A percentile compares a stretch with the other conserved stretches of the same genome.
phyloP scores from a whole-genome alignment of 177 flowering plant genomes.

The Tripterygium wilfordii region DNA sequence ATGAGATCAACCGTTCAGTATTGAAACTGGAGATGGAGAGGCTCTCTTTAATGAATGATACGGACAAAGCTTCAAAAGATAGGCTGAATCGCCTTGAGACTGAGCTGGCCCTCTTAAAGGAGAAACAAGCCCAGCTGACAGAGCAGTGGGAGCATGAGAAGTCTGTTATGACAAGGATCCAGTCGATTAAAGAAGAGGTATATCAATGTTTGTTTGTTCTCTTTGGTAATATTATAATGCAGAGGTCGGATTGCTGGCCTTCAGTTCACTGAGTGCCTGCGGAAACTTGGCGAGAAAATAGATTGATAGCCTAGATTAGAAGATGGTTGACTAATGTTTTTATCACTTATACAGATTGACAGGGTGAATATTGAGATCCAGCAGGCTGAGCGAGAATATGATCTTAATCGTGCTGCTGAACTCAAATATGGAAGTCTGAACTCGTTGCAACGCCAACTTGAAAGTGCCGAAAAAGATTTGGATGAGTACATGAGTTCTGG shows the following conservation, averaged over 20 bases:
- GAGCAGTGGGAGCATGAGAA: slow-evolving; percentile 98
- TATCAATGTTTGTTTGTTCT: too few species aligned
- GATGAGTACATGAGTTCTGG: slow-evolving; percentile 80
- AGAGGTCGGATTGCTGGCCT: too few species aligned
- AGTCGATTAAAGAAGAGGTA: slow-evolving; percentile 96
- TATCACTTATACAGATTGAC: slow-evolving; percentile 60
- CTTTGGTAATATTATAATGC: too few species aligned
- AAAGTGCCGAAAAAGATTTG: slow-evolving; percentile 72
- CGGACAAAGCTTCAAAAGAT: slow-evolving; percentile 86
- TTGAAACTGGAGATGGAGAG: slow-evolving; percentile 93
- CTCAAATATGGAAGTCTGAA: slow-evolving; percentile 86
- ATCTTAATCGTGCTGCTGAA: slow-evolving; percentile 97
- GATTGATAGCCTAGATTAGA: too few species aligned
- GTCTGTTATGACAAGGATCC: slow-evolving; percentile 82
- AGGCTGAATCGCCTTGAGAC: slow-evolving; percentile 78
- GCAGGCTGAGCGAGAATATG: slow-evolving; percentile 94
- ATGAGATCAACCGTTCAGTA: slow-evolving; percentile 86
- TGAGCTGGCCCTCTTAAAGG: slow-evolving; percentile 68
- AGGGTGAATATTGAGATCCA: slow-evolving; percentile 92
- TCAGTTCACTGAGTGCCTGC: too few species aligned
- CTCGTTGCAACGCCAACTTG: slow-evolving; percentile 81
- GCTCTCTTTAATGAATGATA: slow-evolving; percentile 79
- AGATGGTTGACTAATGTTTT: too few species aligned
- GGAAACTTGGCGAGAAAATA: too few species aligned
- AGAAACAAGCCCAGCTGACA: slow-evolving; percentile 63